Conservation (phyloP, 2,329 filamentous ascomycete species). For the Talaromyces funiculosus region DNA sequence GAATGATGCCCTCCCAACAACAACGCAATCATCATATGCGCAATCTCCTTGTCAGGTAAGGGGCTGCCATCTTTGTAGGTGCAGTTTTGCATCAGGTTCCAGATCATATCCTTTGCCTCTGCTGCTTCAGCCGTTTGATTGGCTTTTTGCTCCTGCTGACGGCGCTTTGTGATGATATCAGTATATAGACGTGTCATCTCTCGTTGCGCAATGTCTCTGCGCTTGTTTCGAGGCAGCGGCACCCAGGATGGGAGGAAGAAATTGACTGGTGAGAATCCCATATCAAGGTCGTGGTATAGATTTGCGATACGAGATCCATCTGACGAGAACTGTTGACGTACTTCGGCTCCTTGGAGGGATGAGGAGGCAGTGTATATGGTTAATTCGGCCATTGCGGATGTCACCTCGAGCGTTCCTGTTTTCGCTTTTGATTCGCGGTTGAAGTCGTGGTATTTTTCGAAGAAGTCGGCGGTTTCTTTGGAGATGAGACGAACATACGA, state of each 20-base stretch:
- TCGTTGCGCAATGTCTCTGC: slow-evolving; percentile 70
- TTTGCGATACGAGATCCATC: slow-evolving; percentile 68
- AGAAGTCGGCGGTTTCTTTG: slow-evolving; percentile 66
- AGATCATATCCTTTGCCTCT: slow-evolving; percentile 72
- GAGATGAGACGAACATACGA: slow-evolving; percentile 75
- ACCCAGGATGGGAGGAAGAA: slow-evolving; percentile 81
- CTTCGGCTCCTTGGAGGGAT: slow-evolving; percentile 76
- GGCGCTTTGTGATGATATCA: slow-evolving; percentile 71
- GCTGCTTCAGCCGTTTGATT: slow-evolving; percentile 30
- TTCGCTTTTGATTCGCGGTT: slow-evolving; percentile 57
- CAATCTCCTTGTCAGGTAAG: slow-evolving; percentile 78
- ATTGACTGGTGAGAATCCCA: slow-evolving; percentile 84
- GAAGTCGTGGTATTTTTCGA: slow-evolving; percentile 54
- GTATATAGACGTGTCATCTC: slow-evolving; percentile 79
- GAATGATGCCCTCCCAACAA: slow-evolving; percentile 91
- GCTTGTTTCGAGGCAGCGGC: slow-evolving; percentile 80
- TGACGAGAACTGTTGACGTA: slow-evolving; percentile 62
- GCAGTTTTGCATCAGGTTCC: slow-evolving; percentile 73
- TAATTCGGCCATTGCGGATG: slow-evolving; percentile 73
- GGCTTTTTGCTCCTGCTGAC: slow-evolving; percentile 25
- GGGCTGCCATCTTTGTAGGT: slow-evolving; percentile 74
- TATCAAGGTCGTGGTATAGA: slow-evolving; percentile 83
- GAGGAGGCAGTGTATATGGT: slow-evolving; percentile 87
- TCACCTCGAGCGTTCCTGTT: slow-evolving; percentile 65
- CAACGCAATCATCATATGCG: slow-evolving; percentile 90